These are phyloP conservation scores for Stephanodiscus triporus DNA, from an alignment of 108 stramenopile species.

Conservation along the genomic window DNA sequence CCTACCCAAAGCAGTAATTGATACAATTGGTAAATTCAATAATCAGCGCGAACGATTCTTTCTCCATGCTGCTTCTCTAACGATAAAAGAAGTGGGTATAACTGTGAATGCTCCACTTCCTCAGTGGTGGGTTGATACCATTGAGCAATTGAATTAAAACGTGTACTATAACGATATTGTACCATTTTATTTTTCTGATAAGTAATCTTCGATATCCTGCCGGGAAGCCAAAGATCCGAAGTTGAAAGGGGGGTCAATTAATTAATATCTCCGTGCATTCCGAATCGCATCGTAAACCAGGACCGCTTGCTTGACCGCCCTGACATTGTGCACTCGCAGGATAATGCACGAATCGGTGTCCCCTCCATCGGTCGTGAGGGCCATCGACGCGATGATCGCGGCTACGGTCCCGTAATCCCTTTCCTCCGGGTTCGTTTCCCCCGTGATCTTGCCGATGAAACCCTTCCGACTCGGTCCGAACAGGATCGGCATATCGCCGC, in stretches of 20 bases:
- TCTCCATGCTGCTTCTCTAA: conserved; percentile 60
- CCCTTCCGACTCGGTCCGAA: conserved; percentile 95
- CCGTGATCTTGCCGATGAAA: conserved; percentile 85
- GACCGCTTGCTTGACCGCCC: conserved; percentile 69
- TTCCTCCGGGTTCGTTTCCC: conserved; percentile 60
- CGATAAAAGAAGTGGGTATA: conserved; percentile 54
- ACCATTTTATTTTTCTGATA: too few relatives aligned
- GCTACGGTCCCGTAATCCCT: conserved; percentile 89
- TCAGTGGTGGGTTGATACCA: conserved; percentile 54
- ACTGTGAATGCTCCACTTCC: conserved; percentile 59
- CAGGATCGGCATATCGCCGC: conserved; percentile 68
- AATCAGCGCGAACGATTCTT: conserved; percentile 51
- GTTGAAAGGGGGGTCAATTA: neutral
- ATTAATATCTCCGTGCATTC: conserved; percentile 21
- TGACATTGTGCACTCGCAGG: conserved; percentile 94
- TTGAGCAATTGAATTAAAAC: conserved; percentile 25
- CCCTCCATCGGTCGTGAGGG: conserved; percentile 27
- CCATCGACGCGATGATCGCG: conserved; percentile 73
- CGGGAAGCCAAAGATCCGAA: too few relatives aligned
- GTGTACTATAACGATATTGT: too few relatives aligned
- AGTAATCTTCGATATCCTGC: too few relatives aligned
- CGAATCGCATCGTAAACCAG: conserved; percentile 79
- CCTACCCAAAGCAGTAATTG: neutral
- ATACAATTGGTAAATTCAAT: conserved; percentile 1
- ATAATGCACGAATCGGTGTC: conserved; percentile 55